Evolutionary conservation across 2,329 filamentous ascomycete species (phyloP).

Genomic region (Aspergillus pseudonomiae): DNA sequence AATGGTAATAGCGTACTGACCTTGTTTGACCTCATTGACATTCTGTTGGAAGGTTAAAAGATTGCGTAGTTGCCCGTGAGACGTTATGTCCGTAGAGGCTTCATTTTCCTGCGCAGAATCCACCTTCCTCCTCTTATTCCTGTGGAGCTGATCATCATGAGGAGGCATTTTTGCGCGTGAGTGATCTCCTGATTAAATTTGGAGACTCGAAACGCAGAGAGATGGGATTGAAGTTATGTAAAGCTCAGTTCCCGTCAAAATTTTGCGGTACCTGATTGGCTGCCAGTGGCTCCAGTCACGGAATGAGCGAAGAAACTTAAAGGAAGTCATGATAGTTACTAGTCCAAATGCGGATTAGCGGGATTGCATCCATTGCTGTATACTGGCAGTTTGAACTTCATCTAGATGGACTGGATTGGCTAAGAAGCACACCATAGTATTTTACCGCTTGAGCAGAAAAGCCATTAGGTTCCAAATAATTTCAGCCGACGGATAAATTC

Average conservation of each 20-base stretch:
- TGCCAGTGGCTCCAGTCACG: neutral
- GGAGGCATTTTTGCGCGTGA: slow-evolving; percentile 34
- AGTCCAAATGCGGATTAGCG: too few species aligned
- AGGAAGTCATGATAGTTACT: too few species aligned
- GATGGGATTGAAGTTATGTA: slow-evolving; percentile 11
- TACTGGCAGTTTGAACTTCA: too few species aligned
- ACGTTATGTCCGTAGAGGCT: slow-evolving; percentile 34
- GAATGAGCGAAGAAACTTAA: neutral
- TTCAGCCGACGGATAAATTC: too few species aligned
- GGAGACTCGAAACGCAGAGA: slow-evolving; percentile 1
- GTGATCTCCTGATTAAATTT: slow-evolving; percentile 21
- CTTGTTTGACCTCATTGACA: slow-evolving; percentile 60
- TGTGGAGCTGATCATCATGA: slow-evolving; percentile 35
- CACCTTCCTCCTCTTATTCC: slow-evolving; percentile 45
- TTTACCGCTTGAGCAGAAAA: too few species aligned
- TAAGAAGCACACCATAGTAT: too few species aligned
- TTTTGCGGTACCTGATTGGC: slow-evolving; percentile 27
- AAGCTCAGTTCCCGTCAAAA: slow-evolving; percentile 18
- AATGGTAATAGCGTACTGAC: slow-evolving; percentile 53
- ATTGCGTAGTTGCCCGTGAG: slow-evolving; percentile 67
- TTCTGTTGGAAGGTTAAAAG: slow-evolving; percentile 74
- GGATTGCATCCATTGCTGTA: too few species aligned
- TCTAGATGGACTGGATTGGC: too few species aligned
- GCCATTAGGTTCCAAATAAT: too few species aligned
- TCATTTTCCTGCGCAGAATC: slow-evolving; percentile 27